Percentiles rank a stretch among this genome's conserved stretches.
phyloP scores from a whole-genome alignment of 1,139 yeast species.

The Hyphopichia buzzinii region DNA sequence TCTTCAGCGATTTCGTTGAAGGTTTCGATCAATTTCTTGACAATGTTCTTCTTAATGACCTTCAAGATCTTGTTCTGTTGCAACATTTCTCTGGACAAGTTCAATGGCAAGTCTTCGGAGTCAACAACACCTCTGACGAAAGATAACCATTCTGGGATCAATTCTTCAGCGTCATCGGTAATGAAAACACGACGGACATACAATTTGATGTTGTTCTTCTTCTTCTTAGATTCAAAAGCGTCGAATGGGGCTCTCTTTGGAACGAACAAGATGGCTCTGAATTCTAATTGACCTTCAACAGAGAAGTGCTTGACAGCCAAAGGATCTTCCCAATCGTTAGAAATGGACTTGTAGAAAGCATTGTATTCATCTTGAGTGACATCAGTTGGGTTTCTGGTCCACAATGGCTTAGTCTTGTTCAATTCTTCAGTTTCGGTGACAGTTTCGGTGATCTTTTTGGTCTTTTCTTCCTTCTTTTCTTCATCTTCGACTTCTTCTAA shows the following conservation, averaged over 20 bases:
- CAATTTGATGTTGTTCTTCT: constrained; percentile 98
- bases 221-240: constrained; percentile 95
- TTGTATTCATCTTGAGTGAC: constrained; percentile 98
- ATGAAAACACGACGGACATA: constrained; percentile 99
- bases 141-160: constrained; percentile 98
- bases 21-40: constrained; percentile 97
- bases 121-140: constrained; percentile 99
- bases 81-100: constrained; percentile 99
- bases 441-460: constrained; percentile 79
- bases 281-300: constrained; percentile 99
- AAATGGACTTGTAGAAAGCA: constrained; percentile 98
- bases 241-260: constrained; percentile 99
- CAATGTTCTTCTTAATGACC: constrained; percentile 98
- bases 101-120: constrained; percentile 99
- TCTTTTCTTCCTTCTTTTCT: constrained; percentile 66
- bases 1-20: constrained; percentile 99
- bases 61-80: constrained; percentile 99
- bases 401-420: constrained; percentile 97
- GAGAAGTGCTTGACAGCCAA: constrained; percentile 99
- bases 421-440: constrained; percentile 94
- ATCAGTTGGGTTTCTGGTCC: constrained; percentile 99
- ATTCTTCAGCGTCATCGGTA: constrained; percentile 99
- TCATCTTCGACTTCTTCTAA: constrained; percentile 71
- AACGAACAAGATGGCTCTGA: constrained; percentile 94
- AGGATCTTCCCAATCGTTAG: constrained; percentile 99